These are phyloP conservation scores for Eucalyptus guilfoylei DNA, from an alignment of 345 rosid species.

Conservation along the genomic window DNA sequence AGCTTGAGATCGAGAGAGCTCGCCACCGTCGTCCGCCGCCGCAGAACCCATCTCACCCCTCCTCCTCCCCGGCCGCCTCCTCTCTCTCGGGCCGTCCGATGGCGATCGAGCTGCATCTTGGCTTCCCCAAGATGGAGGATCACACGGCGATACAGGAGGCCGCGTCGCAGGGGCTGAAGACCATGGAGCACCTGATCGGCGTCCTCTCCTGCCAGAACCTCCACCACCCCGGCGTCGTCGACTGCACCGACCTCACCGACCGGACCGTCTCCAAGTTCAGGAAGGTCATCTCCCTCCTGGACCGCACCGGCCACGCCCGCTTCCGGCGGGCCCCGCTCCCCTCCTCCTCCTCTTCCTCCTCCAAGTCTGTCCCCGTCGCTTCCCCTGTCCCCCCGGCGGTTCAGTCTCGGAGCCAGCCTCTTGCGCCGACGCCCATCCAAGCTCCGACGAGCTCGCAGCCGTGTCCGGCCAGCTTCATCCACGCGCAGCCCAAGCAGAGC, in stretches of 20 bases:
- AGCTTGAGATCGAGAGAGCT: neutral
- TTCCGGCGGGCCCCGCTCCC: conserved; percentile 72
- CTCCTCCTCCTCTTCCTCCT: conserved; percentile 10
- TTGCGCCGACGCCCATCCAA: neutral
- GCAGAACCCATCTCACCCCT: neutral
- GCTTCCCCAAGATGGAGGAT: conserved; percentile 57
- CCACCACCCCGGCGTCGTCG: conserved; percentile 22
- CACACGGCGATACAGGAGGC: conserved; percentile 75
- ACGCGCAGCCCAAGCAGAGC: conserved; percentile 34
- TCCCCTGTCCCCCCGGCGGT: neutral
- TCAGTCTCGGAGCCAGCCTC: neutral
- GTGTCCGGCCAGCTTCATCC: conserved; percentile 23
- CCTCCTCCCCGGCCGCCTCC: neutral
- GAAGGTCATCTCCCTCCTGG: conserved; percentile 60
- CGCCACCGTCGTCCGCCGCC: neutral
- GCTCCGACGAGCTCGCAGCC: neutral
- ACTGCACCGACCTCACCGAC: conserved; percentile 58
- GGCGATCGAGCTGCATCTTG: conserved; percentile 55
- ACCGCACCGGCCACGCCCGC: conserved; percentile 78
- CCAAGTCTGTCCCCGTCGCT: conserved; percentile 4
- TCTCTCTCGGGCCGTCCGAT: neutral
- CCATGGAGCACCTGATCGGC: conserved; percentile 75
- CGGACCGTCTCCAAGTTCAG: conserved; percentile 72
- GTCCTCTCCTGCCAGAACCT: conserved; percentile 28
- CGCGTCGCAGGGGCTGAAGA: conserved; percentile 69